These are phyloP conservation scores for Fusarium aywerte DNA, from an alignment of 2,329 filamentous ascomycete genomes.

Conservation along the genomic window DNA sequence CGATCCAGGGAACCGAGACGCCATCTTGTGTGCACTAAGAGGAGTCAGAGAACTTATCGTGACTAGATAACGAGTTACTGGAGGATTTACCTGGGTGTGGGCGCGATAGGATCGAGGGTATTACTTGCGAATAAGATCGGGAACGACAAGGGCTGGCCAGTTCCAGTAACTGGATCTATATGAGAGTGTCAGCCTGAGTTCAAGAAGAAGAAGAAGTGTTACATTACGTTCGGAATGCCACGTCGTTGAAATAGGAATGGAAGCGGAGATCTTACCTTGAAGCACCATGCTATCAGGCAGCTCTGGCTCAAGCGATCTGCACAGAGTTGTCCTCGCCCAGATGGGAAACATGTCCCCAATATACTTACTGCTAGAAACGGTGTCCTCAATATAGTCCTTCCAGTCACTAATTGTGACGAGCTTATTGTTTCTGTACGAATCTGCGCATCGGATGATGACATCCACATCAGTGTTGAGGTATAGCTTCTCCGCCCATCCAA, in stretches of 20 bases:
- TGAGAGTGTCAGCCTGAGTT: background rate
- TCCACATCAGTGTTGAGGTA: background rate
- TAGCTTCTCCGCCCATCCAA: background rate
- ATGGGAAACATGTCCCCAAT: background rate
- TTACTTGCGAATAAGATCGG: background rate
- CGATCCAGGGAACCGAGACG: background rate
- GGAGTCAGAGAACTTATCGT: background rate
- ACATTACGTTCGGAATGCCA: background rate
- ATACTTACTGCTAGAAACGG: background rate
- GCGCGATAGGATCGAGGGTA: background rate
- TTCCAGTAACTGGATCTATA: background rate
- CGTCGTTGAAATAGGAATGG: background rate
- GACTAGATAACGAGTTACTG: accelerated
- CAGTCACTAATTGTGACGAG: background rate
- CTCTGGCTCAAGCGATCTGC: background rate
- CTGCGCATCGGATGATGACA: background rate
- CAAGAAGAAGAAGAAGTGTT: background rate
- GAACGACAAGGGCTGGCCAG: background rate
- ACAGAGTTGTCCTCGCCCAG: background rate
- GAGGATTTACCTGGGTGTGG: background rate
- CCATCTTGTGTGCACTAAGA: background rate
- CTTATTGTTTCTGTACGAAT: background rate
- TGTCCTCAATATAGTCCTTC: background rate
- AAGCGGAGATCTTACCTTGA: background rate
- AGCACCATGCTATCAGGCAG: background rate